Evolutionary conservation across 2,329 filamentous ascomycete genomes (phyloP).

Genomic region (Pseudogymnoascus verrucosus): DNA sequence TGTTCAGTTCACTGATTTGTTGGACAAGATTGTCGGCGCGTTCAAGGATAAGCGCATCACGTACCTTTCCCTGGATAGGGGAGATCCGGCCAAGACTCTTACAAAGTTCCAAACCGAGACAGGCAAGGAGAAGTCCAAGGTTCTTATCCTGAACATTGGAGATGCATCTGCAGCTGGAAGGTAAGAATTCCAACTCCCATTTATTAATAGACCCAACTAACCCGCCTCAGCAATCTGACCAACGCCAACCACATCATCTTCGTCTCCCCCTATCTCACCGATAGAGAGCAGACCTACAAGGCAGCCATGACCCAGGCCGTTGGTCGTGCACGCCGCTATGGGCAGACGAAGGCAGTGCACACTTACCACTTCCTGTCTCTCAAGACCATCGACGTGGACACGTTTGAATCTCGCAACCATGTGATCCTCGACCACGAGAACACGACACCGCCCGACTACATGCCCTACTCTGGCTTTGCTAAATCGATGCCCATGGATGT

Average conservation of each 20-base stretch:
- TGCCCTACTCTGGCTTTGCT: conserved; percentile 1
- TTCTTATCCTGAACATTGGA: conserved; percentile 49
- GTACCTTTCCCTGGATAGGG: conserved; percentile 30
- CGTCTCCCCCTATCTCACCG: conserved; percentile 44
- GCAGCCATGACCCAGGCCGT: conserved; percentile 55
- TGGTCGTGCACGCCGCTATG: conserved; percentile 49
- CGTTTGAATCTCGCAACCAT: conserved; percentile 31
- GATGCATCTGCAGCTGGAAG: conserved; percentile 51
- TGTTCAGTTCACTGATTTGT: conserved; percentile 41
- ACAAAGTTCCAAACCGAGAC: conserved; percentile 32
- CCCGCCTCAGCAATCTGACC: conserved; percentile 45
- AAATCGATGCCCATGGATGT: background rate
- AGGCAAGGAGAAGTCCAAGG: conserved; percentile 32
- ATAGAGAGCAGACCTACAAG: conserved; percentile 43
- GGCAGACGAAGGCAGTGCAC: conserved; percentile 48
- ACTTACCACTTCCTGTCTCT: conserved; percentile 43
- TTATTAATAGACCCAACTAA: background rate
- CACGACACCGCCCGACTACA: background rate
- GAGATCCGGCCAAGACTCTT: conserved; percentile 29
- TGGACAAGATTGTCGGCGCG: conserved; percentile 30
- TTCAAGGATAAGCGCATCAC: conserved; percentile 27
- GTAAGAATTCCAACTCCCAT: conserved; percentile 33
- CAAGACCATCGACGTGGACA: conserved; percentile 37
- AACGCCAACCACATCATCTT: conserved; percentile 59
- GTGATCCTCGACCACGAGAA: conserved; percentile 14